Base-by-base conservation (phyloP, 1,139 yeast genomes). In the Arxiozyma slooffiae region DNA sequence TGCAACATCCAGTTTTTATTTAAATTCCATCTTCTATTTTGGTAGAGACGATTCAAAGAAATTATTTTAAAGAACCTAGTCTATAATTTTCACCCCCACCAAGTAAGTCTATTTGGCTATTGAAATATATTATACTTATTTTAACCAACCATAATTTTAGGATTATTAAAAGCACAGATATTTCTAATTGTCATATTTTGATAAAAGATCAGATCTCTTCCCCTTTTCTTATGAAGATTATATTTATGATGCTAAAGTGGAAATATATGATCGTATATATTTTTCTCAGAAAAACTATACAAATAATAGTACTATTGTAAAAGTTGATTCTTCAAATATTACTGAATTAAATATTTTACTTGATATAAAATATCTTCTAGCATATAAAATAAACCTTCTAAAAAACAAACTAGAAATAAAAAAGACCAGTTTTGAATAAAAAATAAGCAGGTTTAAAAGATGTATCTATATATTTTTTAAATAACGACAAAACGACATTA, bases 21-120 rank as follows among this genome's bases (percentile, higher is more conserved):
- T 84, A 80, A 60, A 71, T 81, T 8, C 78, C 82, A 48, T 97
- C 97, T 1, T 86, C 85, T 64, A 86, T 92, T 7, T 76, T 89
- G 0, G 73, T 85, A 41, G 18, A 23, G 16, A 34, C 37, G 8
- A 14, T 34, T 3, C 9, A 41, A 36, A 39, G 40, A 40, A 38
- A 44, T 22, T 44, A 48, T 41, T 44, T 41, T 24, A 20, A 45
- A 11, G 47, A 44, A 21, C 41, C 48, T 26, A 38, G 36, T 23
- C 11, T 40, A 39, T 11, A 21, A 2, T 38, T 21, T 41, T 16
- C 23, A 7, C 21, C 7, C 3, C 44, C 37, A 18, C 38, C 44
- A 17, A 17, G 17, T 18, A 37, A 41, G 20, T 8, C 17, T 4
- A 37, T 22, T 24, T 22, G n/a, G 4, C 44, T 37, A 26, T 26